Percentiles rank a stretch among this genome's conserved stretches.
Evolutionary conservation across 805 yeast genomes (phyloP).

Genomic region (Cyberlindnera misumaiensis): DNA sequence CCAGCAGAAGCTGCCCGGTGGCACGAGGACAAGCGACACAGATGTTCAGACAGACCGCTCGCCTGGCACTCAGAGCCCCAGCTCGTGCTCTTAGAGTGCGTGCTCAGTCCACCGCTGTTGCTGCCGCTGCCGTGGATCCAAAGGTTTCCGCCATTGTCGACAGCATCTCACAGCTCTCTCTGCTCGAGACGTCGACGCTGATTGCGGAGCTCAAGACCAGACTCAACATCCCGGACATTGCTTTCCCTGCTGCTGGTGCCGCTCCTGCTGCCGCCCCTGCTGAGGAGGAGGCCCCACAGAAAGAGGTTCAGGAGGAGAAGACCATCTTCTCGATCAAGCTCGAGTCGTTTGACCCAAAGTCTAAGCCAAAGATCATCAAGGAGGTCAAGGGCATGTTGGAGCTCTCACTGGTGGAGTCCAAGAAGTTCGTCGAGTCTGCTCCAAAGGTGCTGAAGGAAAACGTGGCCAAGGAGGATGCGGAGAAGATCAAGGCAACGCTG

Average conservation of each 20-base stretch:
- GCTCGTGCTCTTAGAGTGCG: slow-evolving; percentile 19
- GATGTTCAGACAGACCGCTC: slow-evolving; percentile 16
- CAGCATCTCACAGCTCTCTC: slow-evolving; percentile 83
- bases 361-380: slow-evolving; percentile 96
- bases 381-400: slow-evolving; percentile 92
- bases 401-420: slow-evolving; percentile 89
- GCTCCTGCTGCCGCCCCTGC: slow-evolving; percentile 58
- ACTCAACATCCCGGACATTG: slow-evolving; percentile 89
- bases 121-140: slow-evolving; percentile 67
- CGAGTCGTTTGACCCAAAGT: slow-evolving; percentile 88
- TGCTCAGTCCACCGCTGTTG: slow-evolving; percentile 30
- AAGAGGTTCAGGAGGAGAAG: slow-evolving; percentile 82
- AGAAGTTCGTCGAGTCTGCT: slow-evolving; percentile 96
- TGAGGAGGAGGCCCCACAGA: slow-evolving; percentile 66
- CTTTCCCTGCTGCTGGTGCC: slow-evolving; percentile 69
- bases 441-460: slow-evolving; percentile 95
- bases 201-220: slow-evolving; percentile 72
- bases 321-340: slow-evolving; percentile 88
- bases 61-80: slow-evolving; percentile 16
- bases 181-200: slow-evolving; percentile 86
- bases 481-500: slow-evolving; percentile 85
- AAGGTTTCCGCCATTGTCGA: slow-evolving; percentile 85
- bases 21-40: neutral
- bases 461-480: slow-evolving; percentile 96
- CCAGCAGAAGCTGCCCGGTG: neutral